phyloP scores from a whole-genome alignment of 2,329 filamentous ascomycete genomes.

The Bipolaris zeicola region DNA sequence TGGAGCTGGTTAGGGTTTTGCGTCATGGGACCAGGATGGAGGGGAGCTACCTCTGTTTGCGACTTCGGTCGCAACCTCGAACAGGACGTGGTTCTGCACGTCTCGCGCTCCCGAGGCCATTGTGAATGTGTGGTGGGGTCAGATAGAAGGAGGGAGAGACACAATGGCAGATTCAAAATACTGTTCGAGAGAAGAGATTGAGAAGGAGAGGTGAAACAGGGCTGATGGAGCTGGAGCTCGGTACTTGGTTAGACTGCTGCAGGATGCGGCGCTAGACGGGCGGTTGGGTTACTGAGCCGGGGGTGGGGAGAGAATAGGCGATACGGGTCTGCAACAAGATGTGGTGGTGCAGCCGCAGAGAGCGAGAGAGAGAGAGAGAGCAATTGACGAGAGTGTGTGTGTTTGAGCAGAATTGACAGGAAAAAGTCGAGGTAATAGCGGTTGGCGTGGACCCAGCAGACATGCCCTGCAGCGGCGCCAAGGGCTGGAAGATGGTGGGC shows the following conservation, averaged over 20 bases:
- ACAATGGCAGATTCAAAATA: slow-evolving; percentile 16
- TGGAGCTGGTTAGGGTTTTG: slow-evolving; percentile 48
- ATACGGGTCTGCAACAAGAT: slow-evolving; percentile 26
- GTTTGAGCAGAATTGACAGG: slow-evolving; percentile 15
- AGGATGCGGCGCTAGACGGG: slow-evolving; percentile 38
- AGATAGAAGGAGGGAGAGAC: slow-evolving; percentile 6
- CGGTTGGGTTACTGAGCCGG: slow-evolving; percentile 20
- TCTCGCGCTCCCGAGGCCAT: slow-evolving; percentile 59
- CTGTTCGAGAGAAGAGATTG: slow-evolving; percentile 14
- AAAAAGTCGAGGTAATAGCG: slow-evolving; percentile 1
- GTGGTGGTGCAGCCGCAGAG: slow-evolving; percentile 12
- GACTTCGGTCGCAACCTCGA: slow-evolving; percentile 96
- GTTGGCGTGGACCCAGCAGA: not conserved
- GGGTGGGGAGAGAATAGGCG: slow-evolving; percentile 18
- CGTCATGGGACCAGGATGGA: slow-evolving; percentile 6
- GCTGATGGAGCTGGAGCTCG: slow-evolving; percentile 26
- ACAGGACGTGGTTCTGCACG: slow-evolving; percentile 93
- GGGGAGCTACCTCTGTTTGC: slow-evolving; percentile 80
- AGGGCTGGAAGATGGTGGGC: slow-evolving; percentile 4
- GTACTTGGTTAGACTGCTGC: slow-evolving; percentile 35
- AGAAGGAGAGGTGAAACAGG: slow-evolving; percentile 21
- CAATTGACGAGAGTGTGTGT: slow-evolving; percentile 16
- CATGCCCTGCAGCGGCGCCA: slow-evolving; percentile 5
- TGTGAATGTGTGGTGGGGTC: slow-evolving; percentile 15
- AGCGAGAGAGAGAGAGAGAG: slow-evolving; percentile 7